Conservation (phyloP, 148 eudicot species). For the Cornus kousa region DNA sequence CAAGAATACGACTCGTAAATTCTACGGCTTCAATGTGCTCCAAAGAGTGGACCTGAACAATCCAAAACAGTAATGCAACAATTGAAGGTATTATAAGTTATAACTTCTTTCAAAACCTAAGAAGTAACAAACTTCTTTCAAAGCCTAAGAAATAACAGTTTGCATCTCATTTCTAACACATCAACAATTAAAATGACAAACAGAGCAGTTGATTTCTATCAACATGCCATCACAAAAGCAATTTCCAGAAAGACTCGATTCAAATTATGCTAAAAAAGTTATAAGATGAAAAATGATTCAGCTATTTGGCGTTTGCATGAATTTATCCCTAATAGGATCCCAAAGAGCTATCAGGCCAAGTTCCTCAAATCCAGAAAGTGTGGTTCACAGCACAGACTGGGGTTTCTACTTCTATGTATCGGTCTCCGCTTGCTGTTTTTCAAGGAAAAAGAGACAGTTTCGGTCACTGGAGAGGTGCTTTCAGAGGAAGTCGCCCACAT, state of each 20-base stretch:
- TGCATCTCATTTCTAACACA: neutral
- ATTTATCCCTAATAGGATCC: neutral
- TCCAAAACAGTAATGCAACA: slow-evolving; percentile 21
- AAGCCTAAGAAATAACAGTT: neutral
- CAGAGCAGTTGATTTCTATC: neutral
- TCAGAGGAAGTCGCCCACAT: too few species aligned
- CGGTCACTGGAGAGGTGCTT: too few species aligned
- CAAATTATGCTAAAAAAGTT: neutral
- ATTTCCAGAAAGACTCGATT: neutral
- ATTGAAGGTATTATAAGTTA: neutral
- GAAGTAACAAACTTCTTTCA: neutral
- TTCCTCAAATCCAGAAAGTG: too few species aligned
- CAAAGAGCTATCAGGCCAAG: too few species aligned
- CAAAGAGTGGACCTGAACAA: slow-evolving; percentile 72
- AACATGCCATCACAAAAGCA: neutral
- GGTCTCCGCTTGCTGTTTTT: too few species aligned
- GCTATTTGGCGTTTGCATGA: neutral
- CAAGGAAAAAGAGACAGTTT: too few species aligned
- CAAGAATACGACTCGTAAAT: slow-evolving; percentile 55
- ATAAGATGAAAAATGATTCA: neutral
- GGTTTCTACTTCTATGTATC: too few species aligned
- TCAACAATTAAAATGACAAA: neutral
- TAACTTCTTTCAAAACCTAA: neutral
- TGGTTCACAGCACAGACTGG: too few species aligned
- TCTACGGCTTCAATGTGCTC: slow-evolving; percentile 86